Evolutionary conservation across 352 stramenopile species (phyloP).

Genomic region (Globisporangium splendens): DNA sequence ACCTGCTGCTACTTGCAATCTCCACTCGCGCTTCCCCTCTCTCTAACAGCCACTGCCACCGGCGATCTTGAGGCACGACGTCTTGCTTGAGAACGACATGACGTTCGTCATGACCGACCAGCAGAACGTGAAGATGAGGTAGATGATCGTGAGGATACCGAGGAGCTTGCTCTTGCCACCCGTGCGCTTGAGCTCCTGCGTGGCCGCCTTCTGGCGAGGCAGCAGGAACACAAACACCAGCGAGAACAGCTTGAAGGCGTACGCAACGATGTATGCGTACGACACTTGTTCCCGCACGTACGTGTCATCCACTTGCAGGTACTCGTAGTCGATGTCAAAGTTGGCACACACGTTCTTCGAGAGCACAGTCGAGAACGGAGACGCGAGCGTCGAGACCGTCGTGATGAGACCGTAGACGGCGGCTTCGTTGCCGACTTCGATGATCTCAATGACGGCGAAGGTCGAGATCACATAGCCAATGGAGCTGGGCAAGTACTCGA

Average conservation of each 20-base stretch:
- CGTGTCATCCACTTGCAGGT: conserved; percentile 12
- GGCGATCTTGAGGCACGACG: conserved; percentile 12
- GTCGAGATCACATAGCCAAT: conserved; percentile 15
- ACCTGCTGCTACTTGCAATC: background rate
- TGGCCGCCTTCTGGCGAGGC: conserved; percentile 18
- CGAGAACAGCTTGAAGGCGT: conserved; percentile 18
- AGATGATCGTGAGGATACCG: conserved; percentile 11
- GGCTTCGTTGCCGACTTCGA: conserved; percentile 20
- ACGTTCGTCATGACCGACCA: conserved; percentile 21
- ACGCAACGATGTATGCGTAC: conserved; percentile 17
- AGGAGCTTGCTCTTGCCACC: conserved; percentile 11
- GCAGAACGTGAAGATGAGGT: conserved; percentile 14
- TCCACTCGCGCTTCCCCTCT: background rate
- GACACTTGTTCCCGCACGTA: conserved; percentile 16
- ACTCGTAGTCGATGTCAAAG: conserved; percentile 13
- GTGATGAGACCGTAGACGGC: conserved; percentile 21
- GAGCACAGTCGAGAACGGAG: conserved; percentile 15
- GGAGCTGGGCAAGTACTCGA: conserved; percentile 15
- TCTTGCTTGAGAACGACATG: conserved; percentile 14
- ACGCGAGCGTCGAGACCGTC: conserved; percentile 18
- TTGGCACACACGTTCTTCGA: conserved; percentile 13
- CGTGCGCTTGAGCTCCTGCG: conserved; percentile 18
- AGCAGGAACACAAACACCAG: conserved; percentile 14
- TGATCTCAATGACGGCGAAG: conserved; percentile 18
- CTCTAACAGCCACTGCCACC: conserved; percentile 7